Evolutionary conservation across 2,329 filamentous ascomycete species (phyloP).

Genomic region (Talaromyces marneffei): DNA sequence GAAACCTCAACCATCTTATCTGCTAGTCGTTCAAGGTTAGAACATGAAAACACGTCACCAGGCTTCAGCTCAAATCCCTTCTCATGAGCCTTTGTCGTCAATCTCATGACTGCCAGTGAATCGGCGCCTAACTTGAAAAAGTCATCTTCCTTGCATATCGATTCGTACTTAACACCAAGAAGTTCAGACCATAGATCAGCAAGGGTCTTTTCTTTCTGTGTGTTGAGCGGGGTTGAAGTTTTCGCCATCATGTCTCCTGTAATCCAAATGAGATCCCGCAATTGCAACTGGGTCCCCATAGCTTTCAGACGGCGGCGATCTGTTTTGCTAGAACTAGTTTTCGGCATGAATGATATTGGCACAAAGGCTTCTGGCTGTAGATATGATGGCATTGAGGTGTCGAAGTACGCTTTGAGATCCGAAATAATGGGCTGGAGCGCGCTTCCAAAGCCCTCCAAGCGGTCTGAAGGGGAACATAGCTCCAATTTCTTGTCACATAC

Average conservation of each 20-base stretch:
- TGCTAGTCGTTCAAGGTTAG: neutral
- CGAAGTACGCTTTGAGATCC: neutral
- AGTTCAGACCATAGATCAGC: neutral
- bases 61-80: neutral
- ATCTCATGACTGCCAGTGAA: conserved; percentile 20
- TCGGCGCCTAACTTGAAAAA: conserved; percentile 23
- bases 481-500: neutral
- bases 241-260: neutral
- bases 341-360: neutral
- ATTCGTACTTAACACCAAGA: neutral
- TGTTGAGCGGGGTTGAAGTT: neutral
- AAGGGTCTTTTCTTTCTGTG: neutral
- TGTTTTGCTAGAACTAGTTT: neutral
- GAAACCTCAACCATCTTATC: neutral
- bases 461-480: neutral
- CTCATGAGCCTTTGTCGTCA: conserved; percentile 15
- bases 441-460: neutral
- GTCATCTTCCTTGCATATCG: neutral
- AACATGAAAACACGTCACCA: neutral
- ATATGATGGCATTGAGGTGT: neutral
- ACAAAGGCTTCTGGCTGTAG: neutral
- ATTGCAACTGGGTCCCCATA: neutral
- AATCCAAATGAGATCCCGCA: neutral
- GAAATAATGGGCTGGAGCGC: neutral
- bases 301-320: neutral